Evolutionary conservation across 495 filamentous ascomycete species (phyloP).

Genomic region (Filosporella fistucella): DNA sequence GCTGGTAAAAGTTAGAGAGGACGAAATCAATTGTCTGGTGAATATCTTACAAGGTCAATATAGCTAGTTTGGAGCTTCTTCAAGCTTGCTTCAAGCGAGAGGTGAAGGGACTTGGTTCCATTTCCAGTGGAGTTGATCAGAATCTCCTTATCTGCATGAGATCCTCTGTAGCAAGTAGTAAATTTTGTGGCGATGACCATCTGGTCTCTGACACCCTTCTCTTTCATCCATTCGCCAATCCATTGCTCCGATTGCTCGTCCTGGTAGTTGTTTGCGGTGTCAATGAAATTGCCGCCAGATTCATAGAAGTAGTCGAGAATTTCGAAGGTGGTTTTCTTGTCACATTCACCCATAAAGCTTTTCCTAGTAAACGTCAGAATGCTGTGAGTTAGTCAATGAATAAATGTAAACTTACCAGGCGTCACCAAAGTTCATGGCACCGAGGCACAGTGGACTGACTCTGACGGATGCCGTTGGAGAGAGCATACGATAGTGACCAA

Average conservation of each 20-base stretch:
- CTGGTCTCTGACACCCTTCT: conserved; percentile 43
- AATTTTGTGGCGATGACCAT: conserved; percentile 74
- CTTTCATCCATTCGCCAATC: conserved; percentile 74
- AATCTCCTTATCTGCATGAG: conserved; percentile 36
- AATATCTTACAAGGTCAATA: conserved; percentile 45
- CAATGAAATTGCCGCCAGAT: conserved; percentile 73
- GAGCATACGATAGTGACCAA: conserved; percentile 55
- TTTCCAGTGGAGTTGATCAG: conserved; percentile 57
- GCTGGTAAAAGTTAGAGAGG: conserved; percentile 16
- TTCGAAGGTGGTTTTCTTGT: conserved; percentile 53
- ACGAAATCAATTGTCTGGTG: neutral
- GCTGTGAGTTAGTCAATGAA: neutral
- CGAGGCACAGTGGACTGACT: conserved; percentile 58
- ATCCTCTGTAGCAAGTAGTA: conserved; percentile 39
- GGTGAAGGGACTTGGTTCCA: conserved; percentile 50
- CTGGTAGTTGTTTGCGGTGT: conserved; percentile 42
- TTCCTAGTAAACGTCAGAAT: conserved; percentile 19
- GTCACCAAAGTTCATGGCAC: conserved; percentile 59
- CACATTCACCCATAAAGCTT: conserved; percentile 51
- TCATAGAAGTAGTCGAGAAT: conserved; percentile 66
- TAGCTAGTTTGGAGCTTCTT: conserved; percentile 60
- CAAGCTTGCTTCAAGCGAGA: conserved; percentile 48
- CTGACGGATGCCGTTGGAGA: conserved; percentile 52
- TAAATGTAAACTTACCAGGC: conserved; percentile 37
- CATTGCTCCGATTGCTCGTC: conserved; percentile 61